These are phyloP conservation scores for Verticillium isaacii DNA, from an alignment of 2,329 filamentous ascomycete genomes.

Conservation along the genomic window DNA sequence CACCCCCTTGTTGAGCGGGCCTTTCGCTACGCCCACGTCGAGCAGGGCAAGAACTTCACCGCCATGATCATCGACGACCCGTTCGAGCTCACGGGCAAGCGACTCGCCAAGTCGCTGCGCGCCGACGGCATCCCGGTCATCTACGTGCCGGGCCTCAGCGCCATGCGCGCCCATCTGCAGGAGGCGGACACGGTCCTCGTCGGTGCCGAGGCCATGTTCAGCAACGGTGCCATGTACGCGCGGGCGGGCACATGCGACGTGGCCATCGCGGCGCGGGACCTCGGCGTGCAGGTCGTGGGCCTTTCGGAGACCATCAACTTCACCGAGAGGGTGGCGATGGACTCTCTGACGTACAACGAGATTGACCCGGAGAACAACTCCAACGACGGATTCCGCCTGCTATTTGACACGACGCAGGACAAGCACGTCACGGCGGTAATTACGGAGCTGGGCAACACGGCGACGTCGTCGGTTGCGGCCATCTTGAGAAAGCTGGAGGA, in stretches of 20 bases:
- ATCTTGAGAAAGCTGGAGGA: constrained; percentile 55
- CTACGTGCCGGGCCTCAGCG: constrained; percentile 74
- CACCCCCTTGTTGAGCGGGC: constrained; percentile 82
- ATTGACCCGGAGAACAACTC: constrained; percentile 69
- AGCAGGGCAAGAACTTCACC: constrained; percentile 66
- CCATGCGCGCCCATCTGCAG: constrained; percentile 68
- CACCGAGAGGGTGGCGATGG: constrained; percentile 75
- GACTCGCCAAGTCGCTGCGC: constrained; percentile 63
- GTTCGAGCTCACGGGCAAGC: constrained; percentile 45
- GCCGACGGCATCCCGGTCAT: constrained; percentile 66
- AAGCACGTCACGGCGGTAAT: constrained; percentile 85
- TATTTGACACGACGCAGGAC: constrained; percentile 89
- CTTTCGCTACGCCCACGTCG: constrained; percentile 64
- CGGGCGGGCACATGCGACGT: constrained; percentile 83
- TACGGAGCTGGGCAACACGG: constrained; percentile 83
- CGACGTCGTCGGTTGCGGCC: constrained; percentile 76
- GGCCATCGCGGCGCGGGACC: constrained; percentile 73
- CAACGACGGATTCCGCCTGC: constrained; percentile 53
- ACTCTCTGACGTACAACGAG: constrained; percentile 93
- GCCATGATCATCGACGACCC: constrained; percentile 79
- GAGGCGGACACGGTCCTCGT: constrained; percentile 71
- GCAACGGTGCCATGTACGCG: constrained; percentile 86
- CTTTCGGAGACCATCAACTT: constrained; percentile 96
- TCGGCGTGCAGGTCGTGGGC: constrained; percentile 76
- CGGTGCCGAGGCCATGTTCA: constrained; percentile 91